Conservation (phyloP, 306 rosid genomes). For the Quercus dentata region DNA sequence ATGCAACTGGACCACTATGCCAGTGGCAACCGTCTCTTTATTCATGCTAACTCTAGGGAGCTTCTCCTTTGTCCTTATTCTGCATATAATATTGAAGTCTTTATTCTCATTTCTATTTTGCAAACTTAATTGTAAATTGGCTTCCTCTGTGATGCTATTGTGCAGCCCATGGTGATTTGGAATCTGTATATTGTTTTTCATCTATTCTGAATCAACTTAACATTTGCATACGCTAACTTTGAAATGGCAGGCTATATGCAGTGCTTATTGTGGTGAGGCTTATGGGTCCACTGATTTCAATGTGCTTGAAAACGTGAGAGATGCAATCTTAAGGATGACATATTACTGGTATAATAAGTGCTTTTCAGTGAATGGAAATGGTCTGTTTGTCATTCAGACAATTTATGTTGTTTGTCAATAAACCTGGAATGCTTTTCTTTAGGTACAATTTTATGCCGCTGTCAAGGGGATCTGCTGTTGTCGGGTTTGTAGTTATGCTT, state of each 20-base stretch:
- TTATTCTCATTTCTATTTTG: background rate
- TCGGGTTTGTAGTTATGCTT: slow-evolving; percentile 78
- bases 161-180: background rate
- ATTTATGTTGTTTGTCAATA: slow-evolving; percentile 17
- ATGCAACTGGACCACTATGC: background rate
- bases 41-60: background rate
- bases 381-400: slow-evolving; percentile 2
- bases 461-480: slow-evolving; percentile 89
- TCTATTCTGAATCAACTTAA: slow-evolving; percentile 7
- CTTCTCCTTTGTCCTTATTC: background rate
- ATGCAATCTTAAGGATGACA: slow-evolving; percentile 90
- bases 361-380: slow-evolving; percentile 9
- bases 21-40: background rate
- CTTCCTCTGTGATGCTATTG: background rate
- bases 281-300: slow-evolving; percentile 77
- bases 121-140: no score
- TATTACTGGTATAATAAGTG: slow-evolving; percentile 77
- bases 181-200: slow-evolving; percentile 2
- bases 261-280: slow-evolving; percentile 82
- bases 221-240: slow-evolving; percentile 4
- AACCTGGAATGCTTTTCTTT: slow-evolving; percentile 16
- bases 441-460: slow-evolving; percentile 99
- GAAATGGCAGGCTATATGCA: slow-evolving; percentile 65
- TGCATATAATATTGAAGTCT: background rate
- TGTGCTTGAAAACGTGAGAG: slow-evolving; percentile 82